These are phyloP conservation scores for Conticribra weissflogii DNA, from an alignment of 108 stramenopile genomes.

Conservation along the genomic window DNA sequence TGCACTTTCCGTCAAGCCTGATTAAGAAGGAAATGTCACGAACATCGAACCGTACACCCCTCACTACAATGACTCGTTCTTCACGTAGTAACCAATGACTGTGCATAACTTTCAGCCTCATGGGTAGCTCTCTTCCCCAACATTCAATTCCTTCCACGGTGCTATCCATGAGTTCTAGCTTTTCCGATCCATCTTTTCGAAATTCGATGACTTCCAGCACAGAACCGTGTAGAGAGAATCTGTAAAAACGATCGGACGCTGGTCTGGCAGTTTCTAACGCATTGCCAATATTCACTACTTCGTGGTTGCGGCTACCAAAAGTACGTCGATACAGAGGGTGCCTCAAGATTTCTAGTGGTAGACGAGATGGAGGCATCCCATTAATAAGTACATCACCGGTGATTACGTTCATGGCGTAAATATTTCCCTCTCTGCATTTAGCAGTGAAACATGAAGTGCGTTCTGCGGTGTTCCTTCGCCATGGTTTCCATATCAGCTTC, in stretches of 20 bases:
- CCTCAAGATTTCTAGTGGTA: constrained; percentile 41
- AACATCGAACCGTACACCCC: too few species aligned
- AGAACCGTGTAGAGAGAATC: constrained; percentile 13
- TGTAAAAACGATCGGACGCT: constrained; percentile 23
- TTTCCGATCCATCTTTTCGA: constrained; percentile 26
- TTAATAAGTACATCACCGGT: constrained; percentile 58
- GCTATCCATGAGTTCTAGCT: constrained; percentile 48
- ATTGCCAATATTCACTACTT: constrained; percentile 26
- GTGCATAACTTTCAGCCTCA: constrained; percentile 43
- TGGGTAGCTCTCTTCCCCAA: constrained; percentile 49
- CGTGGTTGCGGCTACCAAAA: constrained; percentile 44
- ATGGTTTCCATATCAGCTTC: constrained; percentile 20
- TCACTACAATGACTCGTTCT: too few species aligned
- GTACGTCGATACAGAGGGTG: constrained; percentile 22
- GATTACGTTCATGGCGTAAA: constrained; percentile 51
- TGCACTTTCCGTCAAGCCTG: constrained; percentile 1
- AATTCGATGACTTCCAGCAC: constrained; percentile 16
- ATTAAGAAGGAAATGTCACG: constrained; percentile 27
- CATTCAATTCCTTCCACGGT: constrained; percentile 1
- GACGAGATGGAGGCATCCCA: constrained; percentile 52
- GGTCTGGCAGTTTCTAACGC: constrained; percentile 34
- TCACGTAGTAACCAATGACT: too few species aligned
- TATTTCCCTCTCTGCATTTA: constrained; percentile 16
- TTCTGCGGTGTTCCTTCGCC: constrained; percentile 1
- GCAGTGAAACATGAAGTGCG: constrained; percentile 49